phyloP scores from a whole-genome alignment of 2,329 filamentous ascomycete genomes.

The Trichoderma asperellum region DNA sequence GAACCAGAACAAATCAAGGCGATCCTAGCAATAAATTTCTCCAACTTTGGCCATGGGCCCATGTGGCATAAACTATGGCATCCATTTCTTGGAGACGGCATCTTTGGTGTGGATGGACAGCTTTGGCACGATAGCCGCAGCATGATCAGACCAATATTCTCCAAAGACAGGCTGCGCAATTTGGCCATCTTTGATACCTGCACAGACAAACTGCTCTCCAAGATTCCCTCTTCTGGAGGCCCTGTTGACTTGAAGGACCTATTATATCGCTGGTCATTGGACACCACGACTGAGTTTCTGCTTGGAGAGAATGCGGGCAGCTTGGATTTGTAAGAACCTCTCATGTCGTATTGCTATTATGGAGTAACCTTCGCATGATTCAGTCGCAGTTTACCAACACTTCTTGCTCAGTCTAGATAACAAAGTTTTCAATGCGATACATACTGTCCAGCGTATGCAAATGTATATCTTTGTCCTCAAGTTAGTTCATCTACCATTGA shows the following conservation, averaged over 20 bases:
- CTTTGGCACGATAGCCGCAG: conserved; percentile 58
- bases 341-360: background rate
- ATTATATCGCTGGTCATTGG: conserved; percentile 68
- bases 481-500: conserved; percentile 32
- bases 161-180: conserved; percentile 51
- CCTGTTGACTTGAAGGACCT: conserved; percentile 64
- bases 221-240: conserved; percentile 58
- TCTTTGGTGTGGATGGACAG: conserved; percentile 57
- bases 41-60: conserved; percentile 55
- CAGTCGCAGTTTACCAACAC: background rate
- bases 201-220: conserved; percentile 59
- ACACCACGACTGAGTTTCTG: conserved; percentile 69
- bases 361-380: background rate
- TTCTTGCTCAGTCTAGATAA: conserved; percentile 50
- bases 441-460: conserved; percentile 70
- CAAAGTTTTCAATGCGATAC: conserved; percentile 71
- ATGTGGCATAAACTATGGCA: conserved; percentile 49
- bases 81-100: conserved; percentile 58
- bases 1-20: conserved; percentile 63
- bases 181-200: conserved; percentile 64
- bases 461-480: conserved; percentile 59
- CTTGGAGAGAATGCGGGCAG: conserved; percentile 62
- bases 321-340: conserved; percentile 44
- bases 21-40: conserved; percentile 59
- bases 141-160: conserved; percentile 59